phyloP scores from a whole-genome alignment of 805 yeast species.

The Cyberlindnera mycetangii region DNA sequence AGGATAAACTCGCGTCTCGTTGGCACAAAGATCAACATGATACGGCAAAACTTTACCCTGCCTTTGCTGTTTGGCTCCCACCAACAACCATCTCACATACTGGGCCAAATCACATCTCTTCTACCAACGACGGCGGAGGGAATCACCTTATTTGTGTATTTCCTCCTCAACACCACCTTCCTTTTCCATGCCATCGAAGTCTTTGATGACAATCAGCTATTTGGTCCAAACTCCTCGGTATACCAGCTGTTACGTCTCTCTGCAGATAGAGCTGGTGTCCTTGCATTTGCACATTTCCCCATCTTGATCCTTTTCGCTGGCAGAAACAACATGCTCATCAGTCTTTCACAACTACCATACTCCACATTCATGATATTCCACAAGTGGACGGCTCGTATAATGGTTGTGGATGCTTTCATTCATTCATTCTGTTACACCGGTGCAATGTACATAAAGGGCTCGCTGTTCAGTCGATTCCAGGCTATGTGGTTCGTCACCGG shows the following conservation, averaged over 20 bases:
- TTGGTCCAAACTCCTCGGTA: conserved; percentile 14
- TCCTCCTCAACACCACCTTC: conserved; percentile 22
- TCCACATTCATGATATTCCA: conserved; percentile 65
- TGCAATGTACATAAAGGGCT: conserved; percentile 5
- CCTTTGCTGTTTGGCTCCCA: conserved; percentile 22
- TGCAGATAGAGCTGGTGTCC: conserved; percentile 26
- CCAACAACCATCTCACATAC: conserved; percentile 18
- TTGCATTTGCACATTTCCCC: conserved; percentile 46
- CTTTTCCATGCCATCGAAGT: conserved; percentile 13
- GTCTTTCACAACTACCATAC: conserved; percentile 60
- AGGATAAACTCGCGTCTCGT: conserved; percentile 20
- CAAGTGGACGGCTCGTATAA: conserved; percentile 55
- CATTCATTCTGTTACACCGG: conserved; percentile 36
- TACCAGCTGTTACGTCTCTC: conserved; percentile 11
- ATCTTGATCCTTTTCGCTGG: conserved; percentile 61
- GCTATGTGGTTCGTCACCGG: conserved; percentile 23
- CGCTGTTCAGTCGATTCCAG: not conserved
- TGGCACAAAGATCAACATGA: conserved; percentile 11
- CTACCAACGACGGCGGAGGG: conserved; percentile 24
- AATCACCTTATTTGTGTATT: conserved; percentile 32
- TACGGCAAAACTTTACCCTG: conserved; percentile 20
- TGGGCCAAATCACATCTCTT: conserved; percentile 15
- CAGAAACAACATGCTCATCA: conserved; percentile 64
- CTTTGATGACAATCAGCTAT: conserved; percentile 18
- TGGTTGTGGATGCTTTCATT: conserved; percentile 40